Base-by-base conservation (phyloP, 176 grass and related monocot genomes). In the Raddia guianensis region DNA sequence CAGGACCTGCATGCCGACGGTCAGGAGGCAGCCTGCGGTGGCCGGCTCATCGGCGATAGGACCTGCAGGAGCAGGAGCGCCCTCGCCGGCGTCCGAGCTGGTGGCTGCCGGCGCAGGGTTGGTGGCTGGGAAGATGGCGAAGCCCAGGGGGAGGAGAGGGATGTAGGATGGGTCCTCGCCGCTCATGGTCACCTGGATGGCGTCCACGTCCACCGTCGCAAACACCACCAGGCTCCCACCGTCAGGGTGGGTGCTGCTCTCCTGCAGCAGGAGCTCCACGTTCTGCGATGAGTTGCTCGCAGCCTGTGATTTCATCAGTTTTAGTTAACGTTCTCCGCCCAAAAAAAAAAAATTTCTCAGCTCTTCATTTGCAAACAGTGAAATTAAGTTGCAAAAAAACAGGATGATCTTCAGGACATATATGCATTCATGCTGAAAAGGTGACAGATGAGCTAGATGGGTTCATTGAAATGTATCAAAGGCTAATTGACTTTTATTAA, bases 241-340 rank as follows among this genome's bases (percentile, higher is more conserved):
- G 58, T 85, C 47, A 43, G 86, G 80, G 79, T 99, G 97, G 43
- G 85, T 95, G 79, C 93, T 99, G 89, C 90, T 99, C 85, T 99
- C 97, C 84, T 99, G 97, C 79, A 99, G 86, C 76, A 99, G 91
- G 52, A 99, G 97, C 73, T 94, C 97, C 64, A 99, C 93, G 65
- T 95, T 96, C 80, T 99, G 97, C 8, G 97, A 91, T 13, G 97
- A 99, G 82, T 93, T 99, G 76, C 91, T 95, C 76, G 97, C 90
- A 54, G 97, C 89, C 97, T 99, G 84, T 62, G 18, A 33, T 81
- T 76, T 53, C 59, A 2, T 72, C 52, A 45, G 20, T n/a, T 42
- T 27, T 27, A 27, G 27, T 27, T 27, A 27, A 27, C 27, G 27
- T 27, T 27, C 27, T 1, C 27, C 27, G 27, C 37, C 45, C 37